Evolutionary conservation across 495 filamentous ascomycete species (phyloP), one percentile per base, ranked within the genome.

Genomic region (Aspergillus haitiensis): DNA sequence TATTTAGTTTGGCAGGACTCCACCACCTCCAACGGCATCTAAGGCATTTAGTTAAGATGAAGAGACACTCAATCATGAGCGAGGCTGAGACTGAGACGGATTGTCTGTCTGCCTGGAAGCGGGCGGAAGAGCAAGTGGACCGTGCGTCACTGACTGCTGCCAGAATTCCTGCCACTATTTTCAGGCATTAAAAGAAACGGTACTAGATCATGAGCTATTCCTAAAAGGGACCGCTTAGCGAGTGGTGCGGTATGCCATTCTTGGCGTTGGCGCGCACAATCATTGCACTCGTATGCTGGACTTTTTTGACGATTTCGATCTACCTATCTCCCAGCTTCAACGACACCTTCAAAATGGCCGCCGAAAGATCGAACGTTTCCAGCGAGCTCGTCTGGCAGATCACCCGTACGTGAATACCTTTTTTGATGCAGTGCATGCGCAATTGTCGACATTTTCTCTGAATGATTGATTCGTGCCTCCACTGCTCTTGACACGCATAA

Each of bases 301-400:
- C 51, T 3, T 9, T 66, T 65, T 57, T 57, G 62, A 64, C 58
- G 66, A 69, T 61, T 63, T 66, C 64, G 61, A 71, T 63, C 56
- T 60, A 55, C 58, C 57, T 64, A 68, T 64, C 51, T 64, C 65
- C 55, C 57, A 60, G 64, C 55, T 61, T 52, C 44, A 53, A 59
- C 62, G 40, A 62, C 18, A 58, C 45, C 59, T 65, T 72, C 71
- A 78, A 52, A 66, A 80, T 80, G 76, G 70, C 78, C 67, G 68
- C 68, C 67, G 63, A 71, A 67, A 82, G 78, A 71, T 66, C 77
- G 66, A 80, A 89, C 80, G 81, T 95, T 71, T 94, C 91, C 70
- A 78, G 86, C 67, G 92, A 97, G 73, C 84, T 96, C 63, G 80
- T 96, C 82, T 97, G 92, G 92, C 87, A 92, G 82, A 77, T 92